Percentiles rank a stretch among this genome's conserved stretches.
phyloP scores from a whole-genome alignment of 1,284 basidiomycete genomes.

The Puccinia triticina region DNA sequence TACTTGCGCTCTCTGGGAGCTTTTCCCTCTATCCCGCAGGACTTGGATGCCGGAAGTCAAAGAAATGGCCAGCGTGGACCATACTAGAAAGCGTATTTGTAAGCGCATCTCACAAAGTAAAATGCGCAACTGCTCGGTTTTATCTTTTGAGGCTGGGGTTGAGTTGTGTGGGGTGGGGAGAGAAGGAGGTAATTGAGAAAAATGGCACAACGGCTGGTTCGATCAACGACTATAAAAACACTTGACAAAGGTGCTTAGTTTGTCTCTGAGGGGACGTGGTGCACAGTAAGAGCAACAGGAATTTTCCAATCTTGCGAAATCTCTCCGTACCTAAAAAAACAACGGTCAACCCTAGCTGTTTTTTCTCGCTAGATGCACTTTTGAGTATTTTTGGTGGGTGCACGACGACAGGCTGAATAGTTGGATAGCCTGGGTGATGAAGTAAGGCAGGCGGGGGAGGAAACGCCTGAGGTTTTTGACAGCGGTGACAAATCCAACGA shows the following conservation, averaged over 20 bases:
- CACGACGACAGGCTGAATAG: neutral
- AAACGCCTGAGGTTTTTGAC: slow-evolving; percentile 9
- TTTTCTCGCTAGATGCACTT: neutral
- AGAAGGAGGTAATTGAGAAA: neutral
- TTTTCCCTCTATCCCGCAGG: neutral
- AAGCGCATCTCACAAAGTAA: slow-evolving; percentile 7
- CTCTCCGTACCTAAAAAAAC: neutral
- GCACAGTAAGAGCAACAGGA: neutral
- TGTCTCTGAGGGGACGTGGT: neutral
- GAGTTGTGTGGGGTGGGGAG: neutral
- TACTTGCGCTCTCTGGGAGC: neutral
- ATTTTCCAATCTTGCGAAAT: slow-evolving; percentile 4
- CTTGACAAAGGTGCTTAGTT: neutral
- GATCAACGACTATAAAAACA: slow-evolving; percentile 11
- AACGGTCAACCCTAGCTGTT: neutral
- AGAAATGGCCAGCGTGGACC: slow-evolving; percentile 7
- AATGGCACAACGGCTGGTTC: neutral
- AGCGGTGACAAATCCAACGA: slow-evolving; percentile 9
- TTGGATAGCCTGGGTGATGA: neutral
- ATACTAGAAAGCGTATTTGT: slow-evolving; percentile 6
- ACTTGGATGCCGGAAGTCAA: slow-evolving; percentile 6
- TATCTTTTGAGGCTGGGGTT: neutral
- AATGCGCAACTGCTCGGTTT: neutral
- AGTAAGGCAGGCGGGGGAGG: neutral
- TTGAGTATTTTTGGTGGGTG: neutral